Base-by-base conservation (phyloP, 83 land plant species). In the Picea abies region DNA sequence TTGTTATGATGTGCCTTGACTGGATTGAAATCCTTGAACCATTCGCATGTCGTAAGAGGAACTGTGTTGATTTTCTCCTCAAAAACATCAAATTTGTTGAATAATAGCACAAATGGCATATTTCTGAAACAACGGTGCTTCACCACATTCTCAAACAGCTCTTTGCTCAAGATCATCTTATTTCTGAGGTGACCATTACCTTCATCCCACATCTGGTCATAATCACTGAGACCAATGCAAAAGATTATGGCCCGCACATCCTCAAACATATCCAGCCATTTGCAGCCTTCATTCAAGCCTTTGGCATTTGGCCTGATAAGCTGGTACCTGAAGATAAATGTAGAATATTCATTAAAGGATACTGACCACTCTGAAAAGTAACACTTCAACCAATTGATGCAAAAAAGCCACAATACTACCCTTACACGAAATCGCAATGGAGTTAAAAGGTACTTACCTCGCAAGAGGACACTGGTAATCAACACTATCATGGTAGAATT, bases 201-300 rank as follows among this genome's bases (percentile, higher is more conserved):
- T 76, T 96, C 95, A 44, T 61, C 71, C 83, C 86, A 90, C 69
- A 83, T 69, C 63, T 88, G 91, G 80, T 94, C 92, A 80, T 95
- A 98, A 64, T 96, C 97, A 79, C 88, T 89, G 58, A 96, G 63
- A 41, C 94, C 69, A 64, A 98, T 94, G 85, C 96, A 92, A 89
- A 98, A 98, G 56, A 96, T 82, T 52, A 93, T 89, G 61, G 93
- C 85, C 37, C 88, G 84, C 37, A 93, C 92, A 80, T 94, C 99
- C 86, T 98, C 99, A 86, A 98, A 98, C 96, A 96, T 94, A 49
- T 91, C 94, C 76, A 98, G 85, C 99, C 96, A 98, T 84, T 94
- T 96, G 83, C 90, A 87, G 62, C 96, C 92, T 81, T 94, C 96
- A 44, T 83, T 92, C 44, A 90, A 78, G 63, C 93, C 94, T 60